Evolutionary conservation across 2,329 filamentous ascomycete genomes (phyloP), one percentile per base, ranked within the genome.

Genomic region (Arthrobotrys sphaeroides): DNA sequence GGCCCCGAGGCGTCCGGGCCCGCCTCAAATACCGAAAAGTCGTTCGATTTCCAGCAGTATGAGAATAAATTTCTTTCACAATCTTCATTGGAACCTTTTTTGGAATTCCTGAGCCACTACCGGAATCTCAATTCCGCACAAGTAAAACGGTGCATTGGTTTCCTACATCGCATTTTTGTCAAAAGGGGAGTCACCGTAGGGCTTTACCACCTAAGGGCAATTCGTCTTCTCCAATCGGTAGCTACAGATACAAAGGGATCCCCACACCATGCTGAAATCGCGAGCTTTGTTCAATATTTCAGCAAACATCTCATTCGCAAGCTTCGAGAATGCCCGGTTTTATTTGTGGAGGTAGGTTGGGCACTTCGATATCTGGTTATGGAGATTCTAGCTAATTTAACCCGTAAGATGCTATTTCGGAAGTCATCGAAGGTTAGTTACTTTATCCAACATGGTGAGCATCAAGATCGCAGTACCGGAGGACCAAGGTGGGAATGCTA

Each of bases 81-180:
- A 81, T 89, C 88, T 62, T 94, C 93, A 22, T 89, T 99, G 49
- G 90, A 98, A 81, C 96, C 94, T 0, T 99, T 97, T 81, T 86
- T 96, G 28, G 85, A 88, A 2, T 93, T 97, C 77, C 89, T 90
- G 0, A 88, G 86, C 51, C 94, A 89, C 83, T 97, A 96, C 83
- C 87, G 86, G 42, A 95, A 99, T 78, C 86, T 99, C 9, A 87
- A 89, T 61, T 85, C 89, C 1, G 86, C 89, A 38, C 95, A 99
- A 81, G 85, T 98, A 38, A 98, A 98, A 84, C 89, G 95, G 4
- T 90, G 90, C 10, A 95, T 98, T 83, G 90, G 95, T 5, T 99
- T 94, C 82, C 94, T 99, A 80, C 96, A 98, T 80, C 90, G 94
- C 0, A 86, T 96, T 9, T 93, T 93, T 0, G 98, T 98, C 85